Percentiles rank a stretch among this genome's conserved stretches.
phyloP scores from a whole-genome alignment of 208 protist genomes.

The Polymyxa betae region DNA sequence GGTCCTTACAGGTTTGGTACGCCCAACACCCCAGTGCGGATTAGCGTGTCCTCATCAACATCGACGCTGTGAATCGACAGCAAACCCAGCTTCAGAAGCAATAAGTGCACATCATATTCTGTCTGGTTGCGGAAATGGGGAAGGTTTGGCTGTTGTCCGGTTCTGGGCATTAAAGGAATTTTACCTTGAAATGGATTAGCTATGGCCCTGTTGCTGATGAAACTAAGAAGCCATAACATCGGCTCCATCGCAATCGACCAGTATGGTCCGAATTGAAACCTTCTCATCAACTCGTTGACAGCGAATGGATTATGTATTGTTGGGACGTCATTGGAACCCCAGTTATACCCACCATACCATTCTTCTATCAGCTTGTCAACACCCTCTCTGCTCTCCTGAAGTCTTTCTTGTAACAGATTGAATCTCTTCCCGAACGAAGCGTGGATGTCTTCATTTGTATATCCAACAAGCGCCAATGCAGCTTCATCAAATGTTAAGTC shows the following conservation, averaged over 20 bases:
- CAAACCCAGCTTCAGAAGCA: neutral
- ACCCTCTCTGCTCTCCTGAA: neutral
- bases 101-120: neutral
- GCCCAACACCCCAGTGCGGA: neutral
- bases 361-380: neutral
- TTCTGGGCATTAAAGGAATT: too few species aligned
- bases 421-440: neutral
- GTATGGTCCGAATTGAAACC: neutral
- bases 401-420: neutral
- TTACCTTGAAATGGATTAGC: neutral
- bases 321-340: neutral
- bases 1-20: neutral
- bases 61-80: neutral
- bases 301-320: neutral
- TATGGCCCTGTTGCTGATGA: neutral
- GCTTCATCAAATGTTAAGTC: conserved; percentile 31
- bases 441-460: conserved; percentile 13
- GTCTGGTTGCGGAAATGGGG: neutral
- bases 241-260: conserved; percentile 16
- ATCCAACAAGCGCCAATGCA: neutral
- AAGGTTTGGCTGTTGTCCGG: too few species aligned
- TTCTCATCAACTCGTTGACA: neutral
- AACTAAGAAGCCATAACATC: neutral
- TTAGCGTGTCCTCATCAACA: neutral
- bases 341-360: conserved; percentile 40